phyloP scores from a whole-genome alignment of 495 filamentous ascomycete species.

The Aspergillus wentii region DNA sequence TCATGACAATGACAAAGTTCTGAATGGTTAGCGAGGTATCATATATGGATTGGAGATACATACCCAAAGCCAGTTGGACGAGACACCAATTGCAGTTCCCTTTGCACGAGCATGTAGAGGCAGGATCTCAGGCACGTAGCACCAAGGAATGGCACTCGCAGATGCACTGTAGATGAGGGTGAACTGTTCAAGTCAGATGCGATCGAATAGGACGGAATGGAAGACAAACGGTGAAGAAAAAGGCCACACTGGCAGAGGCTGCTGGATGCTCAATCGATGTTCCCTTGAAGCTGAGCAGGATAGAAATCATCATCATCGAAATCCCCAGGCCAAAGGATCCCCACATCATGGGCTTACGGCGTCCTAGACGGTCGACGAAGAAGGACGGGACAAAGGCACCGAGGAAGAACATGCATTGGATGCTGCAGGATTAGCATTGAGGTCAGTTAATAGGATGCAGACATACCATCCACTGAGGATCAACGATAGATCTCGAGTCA shows the following conservation, averaged over 20 bases:
- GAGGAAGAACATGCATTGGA: conserved; percentile 31
- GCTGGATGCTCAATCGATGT: conserved; percentile 23
- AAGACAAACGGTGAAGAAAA: conserved; percentile 51
- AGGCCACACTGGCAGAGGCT: conserved; percentile 29
- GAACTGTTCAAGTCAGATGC: too few species aligned
- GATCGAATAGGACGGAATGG: too few species aligned
- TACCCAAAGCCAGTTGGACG: conserved; percentile 25
- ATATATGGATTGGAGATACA: too few species aligned
- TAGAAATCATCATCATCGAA: conserved; percentile 48
- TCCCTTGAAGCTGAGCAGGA: conserved; percentile 35
- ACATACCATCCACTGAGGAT: too few species aligned
- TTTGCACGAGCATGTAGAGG: conserved; percentile 37
- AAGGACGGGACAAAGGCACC: conserved; percentile 31
- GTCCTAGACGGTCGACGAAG: conserved; percentile 47
- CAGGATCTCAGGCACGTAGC: conserved; percentile 42
- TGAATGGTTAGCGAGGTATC: too few species aligned
- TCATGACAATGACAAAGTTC: conserved; percentile 59
- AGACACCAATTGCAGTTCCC: conserved; percentile 26
- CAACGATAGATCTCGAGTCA: conserved; percentile 39
- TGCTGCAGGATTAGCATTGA: too few species aligned
- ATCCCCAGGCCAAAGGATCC: conserved; percentile 45
- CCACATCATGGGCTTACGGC: conserved; percentile 55
- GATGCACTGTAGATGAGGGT: conserved; percentile 46
- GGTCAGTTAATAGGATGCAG: too few species aligned
- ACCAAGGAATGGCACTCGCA: conserved; percentile 44